Evolutionary conservation across 73 alveolate species (phyloP).

Genomic region (Paramecium tetraurelia): DNA sequence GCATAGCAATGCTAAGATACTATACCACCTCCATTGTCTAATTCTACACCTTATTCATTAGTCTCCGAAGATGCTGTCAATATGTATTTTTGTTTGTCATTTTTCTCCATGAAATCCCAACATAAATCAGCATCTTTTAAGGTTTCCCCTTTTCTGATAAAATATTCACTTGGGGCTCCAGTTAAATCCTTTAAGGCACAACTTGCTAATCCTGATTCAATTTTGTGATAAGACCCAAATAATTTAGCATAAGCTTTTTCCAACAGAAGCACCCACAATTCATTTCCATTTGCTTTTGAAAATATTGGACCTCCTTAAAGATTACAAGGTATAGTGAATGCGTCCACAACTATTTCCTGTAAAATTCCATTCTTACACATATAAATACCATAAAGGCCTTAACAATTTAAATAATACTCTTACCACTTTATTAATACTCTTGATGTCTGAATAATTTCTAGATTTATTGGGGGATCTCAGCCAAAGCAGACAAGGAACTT

Average conservation of each 20-base stretch:
- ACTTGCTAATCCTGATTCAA: slow-evolving; percentile 76
- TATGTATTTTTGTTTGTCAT: slow-evolving; percentile 63
- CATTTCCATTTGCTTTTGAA: slow-evolving; percentile 78
- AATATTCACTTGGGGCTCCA: slow-evolving; percentile 79
- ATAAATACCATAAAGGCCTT: slow-evolving; percentile 67
- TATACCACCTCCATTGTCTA: slow-evolving; percentile 75
- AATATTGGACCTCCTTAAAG: slow-evolving; percentile 85
- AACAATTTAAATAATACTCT: not conserved
- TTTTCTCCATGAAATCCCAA: slow-evolving; percentile 57
- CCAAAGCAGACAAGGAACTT: slow-evolving; percentile 77
- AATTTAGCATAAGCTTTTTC: slow-evolving; percentile 94
- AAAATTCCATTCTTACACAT: slow-evolving; percentile 88
- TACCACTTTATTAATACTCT: slow-evolving; percentile 67
- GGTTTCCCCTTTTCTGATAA: slow-evolving; percentile 63
- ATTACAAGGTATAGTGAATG: slow-evolving; percentile 82
- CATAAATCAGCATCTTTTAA: slow-evolving; percentile 60
- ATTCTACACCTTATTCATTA: slow-evolving; percentile 73
- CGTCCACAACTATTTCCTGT: slow-evolving; percentile 89
- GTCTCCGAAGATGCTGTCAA: slow-evolving; percentile 83
- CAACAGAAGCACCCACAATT: slow-evolving; percentile 82
- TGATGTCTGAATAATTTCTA: slow-evolving; percentile 67
- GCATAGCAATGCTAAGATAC: slow-evolving; percentile 83
- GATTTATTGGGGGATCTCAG: slow-evolving; percentile 74
- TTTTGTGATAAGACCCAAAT: slow-evolving; percentile 79
- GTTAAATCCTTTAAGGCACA: slow-evolving; percentile 82